These are phyloP conservation scores for Beauveria sp. DNA, from an alignment of 2,329 filamentous ascomycete genomes.

Conservation along the genomic window DNA sequence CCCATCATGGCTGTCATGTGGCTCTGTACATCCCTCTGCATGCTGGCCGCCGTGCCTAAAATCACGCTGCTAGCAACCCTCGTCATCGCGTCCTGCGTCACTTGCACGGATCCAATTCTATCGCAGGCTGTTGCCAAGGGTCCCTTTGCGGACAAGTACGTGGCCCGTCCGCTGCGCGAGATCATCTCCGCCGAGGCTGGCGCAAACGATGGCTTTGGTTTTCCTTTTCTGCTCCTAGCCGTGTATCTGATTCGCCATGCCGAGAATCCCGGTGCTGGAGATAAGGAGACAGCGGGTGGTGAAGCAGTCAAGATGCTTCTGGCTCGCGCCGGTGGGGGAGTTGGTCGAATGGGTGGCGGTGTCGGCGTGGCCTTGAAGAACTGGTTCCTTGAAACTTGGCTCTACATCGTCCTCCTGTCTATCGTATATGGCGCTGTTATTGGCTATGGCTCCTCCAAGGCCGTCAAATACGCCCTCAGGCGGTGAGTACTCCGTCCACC, in stretches of 20 bases:
- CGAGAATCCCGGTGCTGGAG: constrained; percentile 24
- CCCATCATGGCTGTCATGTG: constrained; percentile 58
- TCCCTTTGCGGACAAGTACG: constrained; percentile 52
- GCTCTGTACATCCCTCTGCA: constrained; percentile 49
- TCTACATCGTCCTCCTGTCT: constrained; percentile 51
- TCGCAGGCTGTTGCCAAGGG: constrained; percentile 53
- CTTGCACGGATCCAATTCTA: constrained; percentile 55
- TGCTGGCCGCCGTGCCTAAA: constrained; percentile 47
- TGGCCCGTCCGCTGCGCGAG: constrained; percentile 48
- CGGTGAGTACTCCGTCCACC: constrained; percentile 16
- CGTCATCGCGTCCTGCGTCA: constrained; percentile 53
- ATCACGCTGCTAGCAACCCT: constrained; percentile 45
- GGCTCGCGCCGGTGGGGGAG: constrained; percentile 22
- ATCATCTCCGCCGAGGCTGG: constrained; percentile 57
- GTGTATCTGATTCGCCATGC: constrained; percentile 50
- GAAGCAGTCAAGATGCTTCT: constrained; percentile 12
- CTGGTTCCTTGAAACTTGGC: constrained; percentile 53
- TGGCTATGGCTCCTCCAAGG: constrained; percentile 40
- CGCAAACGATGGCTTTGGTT: constrained; percentile 55
- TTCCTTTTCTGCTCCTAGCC: constrained; percentile 53
- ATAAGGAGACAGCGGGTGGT: constrained; percentile 4
- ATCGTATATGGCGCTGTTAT: constrained; percentile 43
- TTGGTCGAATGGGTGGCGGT: constrained; percentile 46
- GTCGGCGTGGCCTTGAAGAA: constrained; percentile 43
- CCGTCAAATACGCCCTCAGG: constrained; percentile 35